A percentile compares a stretch with the other conserved stretches of the same genome.
Conservation (phyloP, 2,329 filamentous ascomycete genomes). For the Neofusicoccum sp. region DNA sequence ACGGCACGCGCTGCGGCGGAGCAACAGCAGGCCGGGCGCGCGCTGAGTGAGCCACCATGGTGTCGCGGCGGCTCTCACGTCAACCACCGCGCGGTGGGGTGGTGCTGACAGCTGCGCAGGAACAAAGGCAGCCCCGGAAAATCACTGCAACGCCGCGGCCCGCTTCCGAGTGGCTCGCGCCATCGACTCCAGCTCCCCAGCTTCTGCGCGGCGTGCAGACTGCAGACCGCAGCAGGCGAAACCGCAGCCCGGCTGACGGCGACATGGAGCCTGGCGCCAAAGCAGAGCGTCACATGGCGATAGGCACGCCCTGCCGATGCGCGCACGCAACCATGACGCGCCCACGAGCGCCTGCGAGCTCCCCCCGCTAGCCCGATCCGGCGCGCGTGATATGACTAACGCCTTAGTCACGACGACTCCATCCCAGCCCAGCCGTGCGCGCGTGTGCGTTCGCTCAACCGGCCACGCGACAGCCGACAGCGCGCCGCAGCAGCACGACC, state of each 20-base stretch:
- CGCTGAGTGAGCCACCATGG: constrained; percentile 10
- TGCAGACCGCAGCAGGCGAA: background rate
- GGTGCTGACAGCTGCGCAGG: background rate
- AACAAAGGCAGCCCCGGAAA: background rate
- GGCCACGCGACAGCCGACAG: background rate
- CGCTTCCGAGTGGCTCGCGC: background rate
- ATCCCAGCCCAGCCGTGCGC: background rate
- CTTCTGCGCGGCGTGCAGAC: too few relatives aligned
- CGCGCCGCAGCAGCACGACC: too few relatives aligned
- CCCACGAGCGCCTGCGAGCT: background rate
- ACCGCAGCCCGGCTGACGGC: too few relatives aligned
- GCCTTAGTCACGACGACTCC: constrained; percentile 3
- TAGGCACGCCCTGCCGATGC: background rate
- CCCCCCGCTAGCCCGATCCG: background rate
- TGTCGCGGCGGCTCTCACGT: background rate
- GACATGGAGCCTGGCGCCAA: background rate
- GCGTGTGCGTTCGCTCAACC: background rate
- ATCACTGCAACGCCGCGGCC: background rate
- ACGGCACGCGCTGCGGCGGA: background rate
- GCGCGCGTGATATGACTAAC: background rate
- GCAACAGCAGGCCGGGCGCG: background rate
- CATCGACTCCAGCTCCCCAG: background rate
- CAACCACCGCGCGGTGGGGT: background rate
- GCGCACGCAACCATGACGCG: background rate
- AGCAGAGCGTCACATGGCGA: background rate